Evolutionary conservation across 345 rosid species (phyloP), one percentile per base, ranked within the genome.

Genomic region (Moricandia arvensis): DNA sequence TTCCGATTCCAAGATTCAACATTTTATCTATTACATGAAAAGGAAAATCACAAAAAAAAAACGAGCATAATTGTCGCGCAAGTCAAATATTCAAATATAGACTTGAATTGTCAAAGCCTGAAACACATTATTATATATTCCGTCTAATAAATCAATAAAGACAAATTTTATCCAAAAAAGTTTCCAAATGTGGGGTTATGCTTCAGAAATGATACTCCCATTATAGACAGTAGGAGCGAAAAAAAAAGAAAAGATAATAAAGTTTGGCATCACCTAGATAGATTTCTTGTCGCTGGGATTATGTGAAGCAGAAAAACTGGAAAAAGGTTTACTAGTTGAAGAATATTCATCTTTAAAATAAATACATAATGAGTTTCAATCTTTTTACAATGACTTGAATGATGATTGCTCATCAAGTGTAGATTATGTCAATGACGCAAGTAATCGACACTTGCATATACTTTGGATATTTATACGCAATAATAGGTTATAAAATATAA

Each of bases 11-110:
- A 31, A 31, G 64, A 59, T 30, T 7, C 13, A 59, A 59, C 38
- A 30, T 33, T 43, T 9, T 11, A 68, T 63, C 49, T 24, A 26
- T 61, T 41, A 38, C 26, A 54, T 26, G 41, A 38, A 53, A 76
- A 17, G 4, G 16, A 66, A 68, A 35, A 61, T 29, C 31, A 69
- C 35, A 16, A 53, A 75, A 53, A 12, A 16, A 53, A 75, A 53
- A 12, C 12, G 43, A 76, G 79, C 63, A 76, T 54, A 76, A 76
- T 62, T 69, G 75, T 69, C 80, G 49, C 65, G 63, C 47, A 62
- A 68, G 73, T 51, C 73, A 47, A 29, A 29, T 29, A 33, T 59
- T 67, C n/a, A n/a, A n/a, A n/a, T n/a, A n/a, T n/a, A 57, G 54
- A 63, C 27, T 74, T 68, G 45, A 3, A 2, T 26, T 60, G 61